Evolutionary conservation across 345 rosid genomes (phyloP), one percentile per base, ranked within the genome.

Genomic region (Clarkia xantiana): DNA sequence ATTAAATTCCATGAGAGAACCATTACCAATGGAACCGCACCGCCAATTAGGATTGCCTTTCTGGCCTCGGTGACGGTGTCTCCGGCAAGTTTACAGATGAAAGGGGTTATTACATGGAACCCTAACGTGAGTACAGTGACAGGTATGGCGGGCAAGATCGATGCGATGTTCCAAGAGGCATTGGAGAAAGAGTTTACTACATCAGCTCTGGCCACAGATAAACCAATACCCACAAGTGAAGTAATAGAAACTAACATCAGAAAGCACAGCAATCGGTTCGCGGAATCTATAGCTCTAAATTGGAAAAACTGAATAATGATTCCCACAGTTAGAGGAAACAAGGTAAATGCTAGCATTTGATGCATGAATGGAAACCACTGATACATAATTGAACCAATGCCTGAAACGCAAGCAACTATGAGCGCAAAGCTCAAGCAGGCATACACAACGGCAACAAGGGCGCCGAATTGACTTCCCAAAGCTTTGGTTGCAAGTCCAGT

Each of bases 31-130:
- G 97, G 95, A 60, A 82, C 75, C 58, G 61, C 56, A 54, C 93
- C 89, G 6, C 93, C 94, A 29, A 78, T 57, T 47, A 89, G 52
- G n/a, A 89, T 51, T 1, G 90, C 97, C 59, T 80, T 84, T 14
- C 87, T 57, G 46, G 97, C 85, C 43, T 82, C 87, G 0, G 66
- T 54, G 40, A 76, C 74, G 9, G 78, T 57, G 50, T 78, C 71
- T 42, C 94, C 93, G 1, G 86, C 90, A 16, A 88, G 61, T 56
- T 78, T 88, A 53, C 95, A 84, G 63, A 82, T 75, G 61, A 84
- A 88, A 59, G 93, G 93, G 57, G 93, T 89, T 51, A 89, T 80
- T 38, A 89, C 95, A 71, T 89, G 95, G 67, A 84, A 89, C 36
- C 95, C 97, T 44, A 89, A 70, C 15, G 94, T 82, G 55, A 89